phyloP scores from a whole-genome alignment of 1,284 basidiomycete genomes.

The Ceratobasidium theobromae region DNA sequence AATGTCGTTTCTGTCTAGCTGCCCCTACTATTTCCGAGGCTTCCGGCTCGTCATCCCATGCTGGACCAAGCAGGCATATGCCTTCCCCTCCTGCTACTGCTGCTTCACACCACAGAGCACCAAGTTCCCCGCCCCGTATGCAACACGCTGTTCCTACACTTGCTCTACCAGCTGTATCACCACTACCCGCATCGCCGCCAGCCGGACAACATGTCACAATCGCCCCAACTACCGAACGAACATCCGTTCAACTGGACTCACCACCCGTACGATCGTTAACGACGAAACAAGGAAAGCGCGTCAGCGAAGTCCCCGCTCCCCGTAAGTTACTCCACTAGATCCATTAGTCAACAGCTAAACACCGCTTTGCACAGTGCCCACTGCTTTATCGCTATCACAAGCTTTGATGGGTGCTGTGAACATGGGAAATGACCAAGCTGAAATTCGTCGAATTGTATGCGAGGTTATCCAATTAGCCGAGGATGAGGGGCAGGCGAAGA shows the following conservation, averaged over 20 bases:
- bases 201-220: background rate
- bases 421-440: slow-evolving; percentile 6
- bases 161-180: background rate
- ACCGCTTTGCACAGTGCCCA: background rate
- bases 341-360: background rate
- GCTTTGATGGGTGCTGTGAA: slow-evolving; percentile 16
- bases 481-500: slow-evolving; percentile 32
- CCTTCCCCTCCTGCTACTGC: background rate
- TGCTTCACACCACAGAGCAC: background rate
- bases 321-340: background rate
- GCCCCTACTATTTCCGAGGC: background rate
- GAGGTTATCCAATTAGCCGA: slow-evolving; percentile 23
- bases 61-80: slow-evolving; percentile 4
- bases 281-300: background rate
- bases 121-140: too few species aligned
- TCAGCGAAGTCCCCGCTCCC: slow-evolving; percentile 2
- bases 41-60: slow-evolving; percentile 13
- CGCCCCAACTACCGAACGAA: background rate
- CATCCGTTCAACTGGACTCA: background rate
- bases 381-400: slow-evolving; percentile 10
- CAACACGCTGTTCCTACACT: background rate
- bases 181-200: background rate
- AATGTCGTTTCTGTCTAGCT: background rate
- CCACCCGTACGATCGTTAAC: background rate
- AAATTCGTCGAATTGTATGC: slow-evolving; percentile 2